phyloP scores from a whole-genome alignment of 805 yeast genomes.

The Ogataea degrootiae region DNA sequence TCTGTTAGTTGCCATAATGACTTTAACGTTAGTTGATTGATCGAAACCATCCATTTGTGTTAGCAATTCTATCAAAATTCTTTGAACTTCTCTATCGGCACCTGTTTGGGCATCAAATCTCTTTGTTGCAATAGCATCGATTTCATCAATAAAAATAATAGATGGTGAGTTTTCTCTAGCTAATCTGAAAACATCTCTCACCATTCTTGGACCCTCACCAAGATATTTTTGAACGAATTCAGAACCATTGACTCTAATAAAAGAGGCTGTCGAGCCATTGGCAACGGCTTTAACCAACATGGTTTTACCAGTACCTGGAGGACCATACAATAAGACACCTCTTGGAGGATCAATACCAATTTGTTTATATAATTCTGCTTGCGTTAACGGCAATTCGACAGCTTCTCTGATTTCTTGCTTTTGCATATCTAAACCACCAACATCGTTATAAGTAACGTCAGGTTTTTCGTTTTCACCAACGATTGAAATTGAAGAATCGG shows the following conservation, averaged over 20 bases:
- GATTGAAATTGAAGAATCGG: constrained; percentile 93
- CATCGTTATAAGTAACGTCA: constrained; percentile 91
- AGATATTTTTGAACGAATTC: constrained; percentile 97
- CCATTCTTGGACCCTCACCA: constrained; percentile 99
- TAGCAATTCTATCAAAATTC: constrained; percentile 89
- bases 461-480: constrained; percentile 93
- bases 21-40: constrained; percentile 91
- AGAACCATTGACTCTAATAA: constrained; percentile 95
- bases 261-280: constrained; percentile 90
- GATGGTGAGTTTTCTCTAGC: constrained; percentile 98
- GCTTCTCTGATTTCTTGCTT: constrained; percentile 99
- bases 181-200: constrained; percentile 92
- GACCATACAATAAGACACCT: constrained; percentile 96
- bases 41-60: constrained; percentile 99
- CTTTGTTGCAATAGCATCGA: constrained; percentile 98
- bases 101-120: constrained; percentile 99
- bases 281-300: constrained; percentile 99
- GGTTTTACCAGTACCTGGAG: constrained; percentile 99
- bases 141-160: constrained; percentile 95
- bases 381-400: constrained; percentile 92
- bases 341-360: constrained; percentile 99
- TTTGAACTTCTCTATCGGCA: constrained; percentile 98
- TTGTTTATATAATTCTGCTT: constrained; percentile 92
- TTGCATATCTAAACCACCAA: constrained; percentile 98
- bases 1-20: constrained; percentile 98